Conservation (phyloP, 345 rosid genomes). For the Acer yangbiense region DNA sequence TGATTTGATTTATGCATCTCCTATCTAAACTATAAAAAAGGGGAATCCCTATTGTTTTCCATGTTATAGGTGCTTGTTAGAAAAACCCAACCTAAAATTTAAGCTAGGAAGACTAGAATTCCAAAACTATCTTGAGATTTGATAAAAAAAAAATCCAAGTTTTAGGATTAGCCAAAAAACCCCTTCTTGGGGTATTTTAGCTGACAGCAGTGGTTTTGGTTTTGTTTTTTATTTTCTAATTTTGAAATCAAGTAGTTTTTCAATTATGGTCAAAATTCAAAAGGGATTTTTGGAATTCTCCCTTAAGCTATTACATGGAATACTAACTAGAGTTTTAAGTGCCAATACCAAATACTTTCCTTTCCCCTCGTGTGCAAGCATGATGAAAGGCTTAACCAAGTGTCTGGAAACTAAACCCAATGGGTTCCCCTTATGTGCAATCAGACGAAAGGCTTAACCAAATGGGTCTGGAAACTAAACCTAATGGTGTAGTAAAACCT, state of each 20-base stretch:
- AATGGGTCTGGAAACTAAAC: neutral
- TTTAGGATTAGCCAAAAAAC: too few species aligned
- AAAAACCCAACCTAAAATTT: neutral
- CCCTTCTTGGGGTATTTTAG: neutral
- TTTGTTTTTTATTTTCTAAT: neutral
- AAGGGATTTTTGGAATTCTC: neutral
- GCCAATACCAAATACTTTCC: neutral
- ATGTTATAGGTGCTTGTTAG: conserved; percentile 3
- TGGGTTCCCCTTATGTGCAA: neutral
- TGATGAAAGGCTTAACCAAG: neutral
- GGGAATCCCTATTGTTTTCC: neutral
- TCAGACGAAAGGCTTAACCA: neutral
- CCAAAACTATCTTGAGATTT: too few species aligned
- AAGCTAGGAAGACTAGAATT: too few species aligned
- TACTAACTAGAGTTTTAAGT: neutral
- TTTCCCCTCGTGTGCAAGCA: neutral
- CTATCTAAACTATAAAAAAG: neutral
- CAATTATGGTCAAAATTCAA: neutral
- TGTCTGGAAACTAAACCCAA: neutral
- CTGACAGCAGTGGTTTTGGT: neutral
- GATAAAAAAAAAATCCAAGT: too few species aligned
- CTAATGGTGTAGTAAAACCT: neutral
- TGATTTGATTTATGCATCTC: too few species aligned
- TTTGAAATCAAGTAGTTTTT: neutral
- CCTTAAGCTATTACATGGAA: neutral